Evolutionary conservation across 73 alveolate genomes (phyloP), one percentile per base, ranked within the genome.

Genomic region (Tetrahymena thermophila): DNA sequence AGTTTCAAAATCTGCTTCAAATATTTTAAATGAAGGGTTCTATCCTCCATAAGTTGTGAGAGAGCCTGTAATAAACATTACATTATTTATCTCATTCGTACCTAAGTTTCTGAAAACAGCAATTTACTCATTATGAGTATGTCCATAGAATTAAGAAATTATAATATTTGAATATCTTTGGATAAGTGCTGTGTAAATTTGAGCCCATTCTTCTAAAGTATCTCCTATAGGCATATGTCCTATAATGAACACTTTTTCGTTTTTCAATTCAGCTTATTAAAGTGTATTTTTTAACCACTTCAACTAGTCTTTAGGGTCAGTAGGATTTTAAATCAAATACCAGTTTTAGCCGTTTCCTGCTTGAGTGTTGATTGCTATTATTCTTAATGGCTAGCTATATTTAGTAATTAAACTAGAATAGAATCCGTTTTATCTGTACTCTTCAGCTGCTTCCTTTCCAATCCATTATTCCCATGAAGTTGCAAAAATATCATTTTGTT

Each of bases 381-480:
- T 83, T 56, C 94, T 95, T 21, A 95, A 44, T 14, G 93, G 93
- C 42, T 93, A 31, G 34, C 50, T 94, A 56, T 35, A 95, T 35
- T 95, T 94, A 44, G 93, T 89, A 9, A 56, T 93, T 21, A 71
- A 31, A 31, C 38, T 23, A 71, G 89, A 71, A 31, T 95, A 95
- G 38, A 95, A 95, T 35, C 97, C 97, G 55, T 85, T 95, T 57
- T 95, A 0, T 57, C 94, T 43, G 84, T 85, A 95, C 35, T 84
- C 93, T 4, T 95, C 95, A 25, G 97, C 97, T 15, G 93, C 85
- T n/a, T 95, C 97, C 42, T 95, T 94, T 17, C 97, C 97, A 17
- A 95, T 35, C 97, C 97, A 95, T 14, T 95, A 43, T 85, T 94
- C 94, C 97, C 97, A 95, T 85, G 71, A 56, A 44, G 93, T 89